Evolutionary conservation across 2,329 filamentous ascomycete species (phyloP).

Genomic region (Fusarium beomiforme): DNA sequence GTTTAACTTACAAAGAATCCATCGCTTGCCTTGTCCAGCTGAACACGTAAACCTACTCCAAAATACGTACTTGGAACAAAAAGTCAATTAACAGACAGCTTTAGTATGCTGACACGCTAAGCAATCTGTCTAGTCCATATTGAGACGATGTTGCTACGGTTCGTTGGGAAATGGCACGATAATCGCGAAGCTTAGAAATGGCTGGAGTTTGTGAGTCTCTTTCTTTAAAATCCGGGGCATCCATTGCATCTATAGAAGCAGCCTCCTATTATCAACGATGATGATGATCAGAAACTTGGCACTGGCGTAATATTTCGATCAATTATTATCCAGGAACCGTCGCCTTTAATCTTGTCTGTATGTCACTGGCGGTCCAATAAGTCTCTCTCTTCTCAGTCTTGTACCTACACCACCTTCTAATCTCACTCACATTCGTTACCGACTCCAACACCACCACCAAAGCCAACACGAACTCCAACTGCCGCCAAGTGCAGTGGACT

Average conservation of each 20-base stretch:
- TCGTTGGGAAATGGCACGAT: constrained; percentile 25
- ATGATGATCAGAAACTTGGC: constrained; percentile 18
- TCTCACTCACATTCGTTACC: not conserved
- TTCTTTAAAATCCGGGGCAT: constrained; percentile 15
- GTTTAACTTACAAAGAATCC: not conserved
- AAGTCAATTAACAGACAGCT: constrained; percentile 6
- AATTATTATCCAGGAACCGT: constrained; percentile 23
- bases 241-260: constrained; percentile 3
- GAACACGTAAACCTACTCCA: constrained; percentile 7
- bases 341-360: not conserved
- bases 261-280: constrained; percentile 3
- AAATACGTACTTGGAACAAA: not conserved
- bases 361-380: constrained; percentile 4
- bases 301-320: constrained; percentile 11
- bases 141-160: constrained; percentile 1
- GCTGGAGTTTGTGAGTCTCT: not conserved
- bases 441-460: constrained; percentile 29
- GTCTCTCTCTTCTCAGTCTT: not conserved
- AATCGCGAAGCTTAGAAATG: not conserved
- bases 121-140: constrained; percentile 10
- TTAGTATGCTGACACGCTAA: constrained; percentile 10
- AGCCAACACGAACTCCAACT: constrained; percentile 35
- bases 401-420: not conserved
- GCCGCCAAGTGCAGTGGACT: constrained; percentile 21
- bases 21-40: constrained; percentile 2